These are phyloP conservation scores for Curvularia verruculosa DNA, from an alignment of 2,329 filamentous ascomycete genomes.

Conservation along the genomic window DNA sequence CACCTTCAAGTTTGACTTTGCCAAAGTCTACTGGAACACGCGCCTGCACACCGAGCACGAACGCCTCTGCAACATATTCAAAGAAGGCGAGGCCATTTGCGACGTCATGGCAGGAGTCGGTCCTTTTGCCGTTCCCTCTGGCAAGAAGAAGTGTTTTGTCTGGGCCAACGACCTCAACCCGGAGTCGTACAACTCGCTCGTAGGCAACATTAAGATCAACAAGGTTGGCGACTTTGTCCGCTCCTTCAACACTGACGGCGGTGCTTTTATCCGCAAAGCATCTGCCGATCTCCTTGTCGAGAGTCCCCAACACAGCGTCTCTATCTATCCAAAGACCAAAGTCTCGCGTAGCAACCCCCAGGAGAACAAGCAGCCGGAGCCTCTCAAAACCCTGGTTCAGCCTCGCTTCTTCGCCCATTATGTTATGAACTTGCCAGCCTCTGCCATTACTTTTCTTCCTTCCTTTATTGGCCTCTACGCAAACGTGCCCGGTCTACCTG, in stretches of 20 bases:
- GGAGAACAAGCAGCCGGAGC: conserved; percentile 28
- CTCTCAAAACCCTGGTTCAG: conserved; percentile 54
- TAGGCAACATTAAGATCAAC: conserved; percentile 74
- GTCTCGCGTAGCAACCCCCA: conserved; percentile 34
- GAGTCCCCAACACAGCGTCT: conserved; percentile 62
- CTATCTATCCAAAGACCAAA: conserved; percentile 46
- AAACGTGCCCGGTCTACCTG: conserved; percentile 51
- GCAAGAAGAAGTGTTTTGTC: conserved; percentile 87
- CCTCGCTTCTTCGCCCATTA: conserved; percentile 87
- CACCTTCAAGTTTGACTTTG: conserved; percentile 90
- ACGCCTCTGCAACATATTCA: conserved; percentile 76
- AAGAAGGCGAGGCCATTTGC: conserved; percentile 84
- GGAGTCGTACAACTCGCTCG: conserved; percentile 76
- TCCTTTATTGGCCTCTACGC: conserved; percentile 80
- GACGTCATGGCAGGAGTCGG: conserved; percentile 98
- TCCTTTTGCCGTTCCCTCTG: conserved; percentile 90
- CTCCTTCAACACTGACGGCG: conserved; percentile 81
- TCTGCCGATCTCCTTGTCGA: conserved; percentile 63
- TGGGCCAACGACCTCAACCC: conserved; percentile 98
- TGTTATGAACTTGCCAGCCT: conserved; percentile 96
- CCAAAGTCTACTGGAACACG: conserved; percentile 98
- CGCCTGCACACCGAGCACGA: conserved; percentile 89
- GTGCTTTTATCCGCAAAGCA: conserved; percentile 76
- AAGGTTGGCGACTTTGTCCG: conserved; percentile 77
- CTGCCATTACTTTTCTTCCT: conserved; percentile 81